Evolutionary conservation across 768 basidiomycete genomes (phyloP), one percentile per base, ranked within the genome.

Genomic region (Neoboletus subvelutipes): DNA sequence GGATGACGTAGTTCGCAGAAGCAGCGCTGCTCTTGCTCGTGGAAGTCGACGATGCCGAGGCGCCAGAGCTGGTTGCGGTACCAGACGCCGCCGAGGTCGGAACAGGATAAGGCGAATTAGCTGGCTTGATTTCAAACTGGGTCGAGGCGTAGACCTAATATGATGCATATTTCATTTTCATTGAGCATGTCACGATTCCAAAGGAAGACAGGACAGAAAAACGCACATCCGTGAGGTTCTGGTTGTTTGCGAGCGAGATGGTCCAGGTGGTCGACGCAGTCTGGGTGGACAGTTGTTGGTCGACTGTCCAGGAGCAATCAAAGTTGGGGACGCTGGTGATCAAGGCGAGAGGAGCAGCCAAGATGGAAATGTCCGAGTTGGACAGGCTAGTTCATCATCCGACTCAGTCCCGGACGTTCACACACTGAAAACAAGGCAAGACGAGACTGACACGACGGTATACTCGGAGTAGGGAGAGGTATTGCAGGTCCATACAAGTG

Each of bases 101-200:
- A 4, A 70, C 46, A 11, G 85, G 83, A 64, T 83, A 88, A 13
- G 75, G 9, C 36, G 86, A 76, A 49, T 83, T 83, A 33, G 73
- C 58, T 7, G 84, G 66, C 67, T 84, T 82, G 70, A 91, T 78
- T 67, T 83, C 81, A 69, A 91, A 91, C 20, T 5, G 72, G 67
- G 54, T 77, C 46, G 28, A 85, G 82, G 84, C 83, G 58, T 77
- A 88, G 53, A 90, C 56, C 84, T 90, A 60, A n/a, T 4, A 46
- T 5, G 33, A 43, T 5, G 48, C 4, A 43, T 5, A 12, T n/a
- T n/a, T n/a, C n/a, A n/a, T n/a, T n/a, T 26, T 34, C 40, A 26
- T 15, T 49, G 43, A 40, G 47, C n/a, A 52, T 46, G 10, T 29
- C n/a, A 20, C 24, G 34, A 50, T 26, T 33, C 18, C 12, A 4